Conservation (phyloP, 2,329 filamentous ascomycete genomes). For the Aspergillus ochraceoroseus region DNA sequence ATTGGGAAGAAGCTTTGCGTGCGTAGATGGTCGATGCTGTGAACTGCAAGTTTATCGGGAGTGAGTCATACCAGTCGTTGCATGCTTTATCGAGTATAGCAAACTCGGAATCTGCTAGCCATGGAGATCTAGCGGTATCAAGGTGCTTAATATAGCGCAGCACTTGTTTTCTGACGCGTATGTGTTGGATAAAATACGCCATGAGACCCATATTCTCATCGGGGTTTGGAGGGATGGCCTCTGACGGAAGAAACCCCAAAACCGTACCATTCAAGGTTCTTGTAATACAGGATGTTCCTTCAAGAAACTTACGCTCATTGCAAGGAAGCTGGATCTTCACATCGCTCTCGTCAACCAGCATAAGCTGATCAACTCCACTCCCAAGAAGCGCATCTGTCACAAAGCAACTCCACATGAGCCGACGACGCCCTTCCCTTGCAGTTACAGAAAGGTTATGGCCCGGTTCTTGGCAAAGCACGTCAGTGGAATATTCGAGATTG, state of each 20-base stretch:
- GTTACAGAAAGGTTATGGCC: conserved; percentile 5
- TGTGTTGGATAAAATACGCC: conserved; percentile 10
- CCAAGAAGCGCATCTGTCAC: conserved; percentile 13
- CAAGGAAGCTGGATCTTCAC: conserved; percentile 12
- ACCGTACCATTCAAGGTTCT: conserved; percentile 2
- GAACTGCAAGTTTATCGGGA: conserved; percentile 7
- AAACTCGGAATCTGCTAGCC: conserved; percentile 11
- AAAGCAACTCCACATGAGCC: conserved; percentile 12
- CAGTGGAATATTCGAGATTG: conserved; percentile 12
- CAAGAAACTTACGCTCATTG: conserved; percentile 5
- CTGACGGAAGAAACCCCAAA: conserved; percentile 4
- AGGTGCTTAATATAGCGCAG: conserved; percentile 13
- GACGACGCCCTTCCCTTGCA: conserved; percentile 8
- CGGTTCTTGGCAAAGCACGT: conserved; percentile 5
- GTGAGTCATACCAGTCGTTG: conserved; percentile 5
- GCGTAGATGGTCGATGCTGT: conserved; percentile 3
- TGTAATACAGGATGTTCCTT: conserved; percentile 7
- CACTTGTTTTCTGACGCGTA: conserved; percentile 8
- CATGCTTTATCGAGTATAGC: conserved; percentile 10
- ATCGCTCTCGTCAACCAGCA: conserved; percentile 8
- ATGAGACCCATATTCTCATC: conserved; percentile 12
- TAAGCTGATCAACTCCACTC: conserved; percentile 12
- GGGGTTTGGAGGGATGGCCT: neutral
- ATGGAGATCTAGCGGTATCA: conserved; percentile 9
- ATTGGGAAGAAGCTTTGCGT: conserved; percentile 10